A percentile compares a stretch with the other conserved stretches of the same genome.
phyloP scores from a whole-genome alignment of 108 stramenopile species.

The Skeletonema marinoi region DNA sequence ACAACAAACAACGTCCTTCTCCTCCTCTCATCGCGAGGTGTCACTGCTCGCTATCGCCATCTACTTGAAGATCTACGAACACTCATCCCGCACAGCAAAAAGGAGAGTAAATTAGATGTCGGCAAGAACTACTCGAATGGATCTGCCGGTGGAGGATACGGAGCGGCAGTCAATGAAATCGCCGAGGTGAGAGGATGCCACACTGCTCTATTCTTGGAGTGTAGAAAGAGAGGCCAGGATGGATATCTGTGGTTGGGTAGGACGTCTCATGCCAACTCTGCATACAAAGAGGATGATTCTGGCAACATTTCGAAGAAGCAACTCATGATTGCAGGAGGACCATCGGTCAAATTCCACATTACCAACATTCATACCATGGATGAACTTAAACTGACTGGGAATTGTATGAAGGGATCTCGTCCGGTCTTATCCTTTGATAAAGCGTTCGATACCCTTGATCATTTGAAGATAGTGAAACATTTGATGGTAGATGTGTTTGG shows the following conservation, averaged over 20 bases:
- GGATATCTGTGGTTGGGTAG: slow-evolving; percentile 94
- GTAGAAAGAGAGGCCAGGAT: slow-evolving; percentile 92
- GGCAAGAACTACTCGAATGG: slow-evolving; percentile 27
- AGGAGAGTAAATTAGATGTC: slow-evolving; percentile 91
- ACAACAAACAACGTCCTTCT: slow-evolving; percentile 97
- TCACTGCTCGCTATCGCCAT: slow-evolving; percentile 97
- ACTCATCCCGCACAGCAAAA: slow-evolving; percentile 96
- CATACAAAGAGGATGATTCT: background rate
- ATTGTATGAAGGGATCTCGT: slow-evolving; percentile 95
- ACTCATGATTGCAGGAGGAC: slow-evolving; percentile 75
- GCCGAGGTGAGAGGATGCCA: slow-evolving; percentile 96
- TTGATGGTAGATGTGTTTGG: slow-evolving; percentile 96
- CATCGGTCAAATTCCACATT: slow-evolving; percentile 94
- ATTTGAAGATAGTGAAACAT: slow-evolving; percentile 88
- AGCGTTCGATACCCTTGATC: slow-evolving; percentile 68
- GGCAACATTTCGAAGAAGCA: slow-evolving; percentile 8
- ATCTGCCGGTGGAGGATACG: slow-evolving; percentile 51
- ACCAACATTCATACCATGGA: slow-evolving; percentile 99
- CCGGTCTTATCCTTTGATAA: slow-evolving; percentile 95
- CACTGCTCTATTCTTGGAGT: slow-evolving; percentile 93
- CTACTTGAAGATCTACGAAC: slow-evolving; percentile 95
- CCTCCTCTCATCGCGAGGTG: slow-evolving; percentile 92
- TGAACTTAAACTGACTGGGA: slow-evolving; percentile 97
- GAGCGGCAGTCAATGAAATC: slow-evolving; percentile 93
- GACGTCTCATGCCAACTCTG: slow-evolving; percentile 49